Base-by-base conservation (phyloP, 495 filamentous ascomycete species). In the Clavariopsis aquatica region DNA sequence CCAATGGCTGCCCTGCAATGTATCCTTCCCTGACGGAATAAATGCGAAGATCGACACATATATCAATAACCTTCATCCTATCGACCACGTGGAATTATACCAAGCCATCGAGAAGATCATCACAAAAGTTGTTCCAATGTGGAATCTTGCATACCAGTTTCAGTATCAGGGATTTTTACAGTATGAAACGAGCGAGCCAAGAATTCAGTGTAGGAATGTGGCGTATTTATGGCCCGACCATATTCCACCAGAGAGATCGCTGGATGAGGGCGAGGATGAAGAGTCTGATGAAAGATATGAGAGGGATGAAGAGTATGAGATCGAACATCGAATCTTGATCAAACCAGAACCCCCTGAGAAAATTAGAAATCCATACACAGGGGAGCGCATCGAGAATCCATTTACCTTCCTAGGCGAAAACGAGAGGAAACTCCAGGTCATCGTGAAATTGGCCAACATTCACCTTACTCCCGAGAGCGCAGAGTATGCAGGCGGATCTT, bases 401-500 rank as follows among this genome's bases (percentile, higher is more conserved):
- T 43, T 43, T n/a, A 23, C 78, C 15, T 41, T 73, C 26, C 68
- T 82, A 1, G 43, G 54, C 0, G 38, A 76, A 23, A 10, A 20
- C 1, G 52, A 66, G 1, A 49, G 34, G 26, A 80, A 79, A 0
- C 65, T 89, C 0, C 86, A 89, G 63, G 76, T 89, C 5, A 85
- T 89, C 47, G 80, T 87, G 53, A 88, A 88, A 64, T 69, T 89
- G 2, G 80, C 81, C 5, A 84, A 82, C 61, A 87, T 89, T 58
- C 72, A 85, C 24, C 73, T 89, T 2, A 83, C 79, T 0, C 85
- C 86, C 0, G 82, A 83, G 47, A 80, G 81, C 19, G 82, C 83
- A 0, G 64, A 72, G 1, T 83, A 82, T 52, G 68, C 71, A 9
- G 81, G 79, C 9, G 80, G 64, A 22, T 43, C 41, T 19, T 57